Evolutionary conservation across 371 early-diverging fungal species (phyloP), one percentile per base, ranked within the genome.

Genomic region (Apophysomyces elegans): DNA sequence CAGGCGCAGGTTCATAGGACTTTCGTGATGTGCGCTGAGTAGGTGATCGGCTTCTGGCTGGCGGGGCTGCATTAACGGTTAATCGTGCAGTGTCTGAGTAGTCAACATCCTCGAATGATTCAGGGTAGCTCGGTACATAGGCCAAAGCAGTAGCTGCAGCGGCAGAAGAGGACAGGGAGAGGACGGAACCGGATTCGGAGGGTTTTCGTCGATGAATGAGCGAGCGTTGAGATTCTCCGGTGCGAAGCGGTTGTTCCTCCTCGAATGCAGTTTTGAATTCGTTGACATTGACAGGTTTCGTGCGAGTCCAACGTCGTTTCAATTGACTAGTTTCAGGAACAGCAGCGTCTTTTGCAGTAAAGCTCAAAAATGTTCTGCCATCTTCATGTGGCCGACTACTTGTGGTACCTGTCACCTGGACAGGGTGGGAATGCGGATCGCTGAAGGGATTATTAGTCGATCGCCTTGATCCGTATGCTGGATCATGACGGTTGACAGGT

Each of bases 11-110:
- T 36, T 74, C 61, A 21, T 69, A 77, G 2, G 63, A 41, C 58
- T 56, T 39, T 21, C 39, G n/a, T 54, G 2, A 35, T 37, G 36
- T 54, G 41, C 7, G 36, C 56, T 41, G 46, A 59, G 41, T 54
- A 43, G 65, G 65, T 32, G 65, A 50, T 14, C 46, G 60, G 35
- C 54, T 39, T 13, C 59, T 59, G 6, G 50, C 56, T 7, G 71
- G 44, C 7, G 58, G 58, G n/a, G 77, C 74, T 18, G 68, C 77
- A 44, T 77, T 73, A 12, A 66, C 50, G 18, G 77, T 77, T 32
- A 77, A 60, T 50, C 69, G 36, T 1, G 77, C 77, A 3, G 77
- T 77, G 54, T 77, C 77, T 39, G 77, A 74, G 56, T 71, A 71
- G 35, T 69, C 69, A n/a, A 67, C 38, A 32, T 69, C 66, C 12